phyloP scores from a whole-genome alignment of 805 yeast species.

The Blastobotrys muscicola region DNA sequence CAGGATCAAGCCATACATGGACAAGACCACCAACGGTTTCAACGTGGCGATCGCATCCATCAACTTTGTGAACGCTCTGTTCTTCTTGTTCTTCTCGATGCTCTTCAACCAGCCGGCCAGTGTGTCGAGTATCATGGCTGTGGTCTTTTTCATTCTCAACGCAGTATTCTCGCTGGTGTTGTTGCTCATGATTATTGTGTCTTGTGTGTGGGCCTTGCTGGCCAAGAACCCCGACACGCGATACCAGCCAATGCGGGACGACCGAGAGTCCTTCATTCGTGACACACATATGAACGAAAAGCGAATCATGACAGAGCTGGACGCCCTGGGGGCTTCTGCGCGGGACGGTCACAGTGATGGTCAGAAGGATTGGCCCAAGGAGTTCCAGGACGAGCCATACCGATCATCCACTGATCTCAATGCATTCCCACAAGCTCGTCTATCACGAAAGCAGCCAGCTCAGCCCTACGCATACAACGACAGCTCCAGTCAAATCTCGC shows the following conservation, averaged over 20 bases:
- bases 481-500: too few species aligned
- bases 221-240: constrained; percentile 91
- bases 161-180: constrained; percentile 80
- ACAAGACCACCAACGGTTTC: constrained; percentile 87
- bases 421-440: constrained; percentile 11
- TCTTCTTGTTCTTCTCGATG: constrained; percentile 83
- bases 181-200: constrained; percentile 75
- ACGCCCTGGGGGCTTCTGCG: constrained; percentile 56
- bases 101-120: constrained; percentile 74
- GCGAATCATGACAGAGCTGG: constrained; percentile 41
- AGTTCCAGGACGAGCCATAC: background rate
- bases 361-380: background rate
- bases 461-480: too few species aligned
- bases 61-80: constrained; percentile 70
- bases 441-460: constrained; percentile 5
- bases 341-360: constrained; percentile 22
- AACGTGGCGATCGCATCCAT: constrained; percentile 78
- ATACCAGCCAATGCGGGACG: constrained; percentile 94
- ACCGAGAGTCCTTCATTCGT: constrained; percentile 81
- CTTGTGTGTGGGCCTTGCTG: constrained; percentile 74
- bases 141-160: constrained; percentile 79
- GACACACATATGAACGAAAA: constrained; percentile 18
- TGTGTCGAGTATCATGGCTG: constrained; percentile 87
- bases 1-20: constrained; percentile 82
- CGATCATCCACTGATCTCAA: constrained; percentile 8